These are phyloP conservation scores for Phytophthora melonis DNA, from an alignment of 352 stramenopile genomes.

Conservation along the genomic window DNA sequence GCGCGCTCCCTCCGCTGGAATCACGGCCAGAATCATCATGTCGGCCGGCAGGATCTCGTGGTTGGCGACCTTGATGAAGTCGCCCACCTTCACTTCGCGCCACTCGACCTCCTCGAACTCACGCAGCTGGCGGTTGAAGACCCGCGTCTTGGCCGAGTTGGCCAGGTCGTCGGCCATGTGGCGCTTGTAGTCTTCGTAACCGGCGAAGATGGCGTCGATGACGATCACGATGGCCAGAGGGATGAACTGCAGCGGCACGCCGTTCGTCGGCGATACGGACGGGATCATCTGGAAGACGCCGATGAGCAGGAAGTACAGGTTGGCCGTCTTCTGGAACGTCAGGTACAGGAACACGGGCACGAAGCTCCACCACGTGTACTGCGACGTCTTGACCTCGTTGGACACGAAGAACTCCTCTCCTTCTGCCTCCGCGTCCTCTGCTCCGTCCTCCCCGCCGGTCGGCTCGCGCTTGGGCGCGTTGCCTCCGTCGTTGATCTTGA, in stretches of 20 bases:
- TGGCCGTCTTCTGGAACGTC: conserved; percentile 90
- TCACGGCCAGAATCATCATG: conserved; percentile 81
- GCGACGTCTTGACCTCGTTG: conserved; percentile 87
- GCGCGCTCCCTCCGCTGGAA: conserved; percentile 65
- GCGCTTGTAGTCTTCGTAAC: conserved; percentile 87
- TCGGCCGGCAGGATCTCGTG: conserved; percentile 85
- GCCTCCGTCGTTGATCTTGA: conserved; percentile 77
- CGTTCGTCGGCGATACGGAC: conserved; percentile 80
- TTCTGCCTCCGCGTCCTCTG: conserved; percentile 16
- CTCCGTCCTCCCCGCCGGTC: conserved; percentile 10
- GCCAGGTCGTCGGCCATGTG: conserved; percentile 79
- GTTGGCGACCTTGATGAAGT: conserved; percentile 87
- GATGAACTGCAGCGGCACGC: conserved; percentile 85
- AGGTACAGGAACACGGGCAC: conserved; percentile 88
- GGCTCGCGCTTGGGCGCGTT: conserved; percentile 38
- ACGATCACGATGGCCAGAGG: conserved; percentile 84
- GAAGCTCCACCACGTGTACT: conserved; percentile 93
- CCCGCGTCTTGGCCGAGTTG: conserved; percentile 72
- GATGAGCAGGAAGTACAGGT: conserved; percentile 91
- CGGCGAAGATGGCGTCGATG: conserved; percentile 86
- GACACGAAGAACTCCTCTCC: conserved; percentile 63
- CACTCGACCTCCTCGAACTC: conserved; percentile 89
- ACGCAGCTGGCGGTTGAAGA: conserved; percentile 81
- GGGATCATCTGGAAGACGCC: conserved; percentile 91
- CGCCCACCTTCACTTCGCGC: conserved; percentile 82